Base-by-base conservation (phyloP, 768 basidiomycete genomes). In the Tulasnella sp. region DNA sequence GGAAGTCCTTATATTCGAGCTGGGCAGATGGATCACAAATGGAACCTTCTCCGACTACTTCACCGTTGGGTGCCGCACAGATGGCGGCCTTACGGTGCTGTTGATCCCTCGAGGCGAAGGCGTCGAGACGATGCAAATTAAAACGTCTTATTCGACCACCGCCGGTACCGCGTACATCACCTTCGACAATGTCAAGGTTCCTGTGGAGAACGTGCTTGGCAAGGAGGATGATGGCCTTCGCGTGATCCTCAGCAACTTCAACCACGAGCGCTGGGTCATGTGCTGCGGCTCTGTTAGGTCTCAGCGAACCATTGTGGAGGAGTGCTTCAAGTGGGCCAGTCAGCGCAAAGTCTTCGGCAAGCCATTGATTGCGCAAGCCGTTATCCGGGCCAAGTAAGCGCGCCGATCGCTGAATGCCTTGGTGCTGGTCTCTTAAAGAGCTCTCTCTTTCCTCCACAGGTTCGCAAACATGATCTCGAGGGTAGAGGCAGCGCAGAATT, bases 311-410 rank as follows among this genome's bases (percentile, higher is more conserved):
- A 88, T 94, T 68, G 93, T 97, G 24, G 96, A 97, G 84, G 96
- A 98, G 85, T 95, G 93, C 83, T 86, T 97, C 82, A 96, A 96
- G 92, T 98, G 97, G 97, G 88, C 91, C 3, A 90, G 89, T 76
- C 95, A 98, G 84, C 91, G 97, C 62, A 92, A 94, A 83, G 96
- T 95, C 14, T 97, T 97, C 82, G 97, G 96, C 75, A 96, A 94
- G 72, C 79, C 85, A 8, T 87, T 97, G 24, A 83, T 86, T 48
- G 90, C 92, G 2, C 93, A 95, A 83, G 90, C 96, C 0, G 93
- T 98, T 80, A 94, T 99, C 82, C 91, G 97, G 34, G 86, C 90
- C 73, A 98, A 96, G 87, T 85, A 74, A 80, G 84, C 79, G n/a
- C 16, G 31, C 16, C 19, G 48, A 52, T 21, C 1, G 19, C 31